Evolutionary conservation across 2,329 filamentous ascomycete species (phyloP), one percentile per base, ranked within the genome.

Genomic region (Claviceps purpurea): DNA sequence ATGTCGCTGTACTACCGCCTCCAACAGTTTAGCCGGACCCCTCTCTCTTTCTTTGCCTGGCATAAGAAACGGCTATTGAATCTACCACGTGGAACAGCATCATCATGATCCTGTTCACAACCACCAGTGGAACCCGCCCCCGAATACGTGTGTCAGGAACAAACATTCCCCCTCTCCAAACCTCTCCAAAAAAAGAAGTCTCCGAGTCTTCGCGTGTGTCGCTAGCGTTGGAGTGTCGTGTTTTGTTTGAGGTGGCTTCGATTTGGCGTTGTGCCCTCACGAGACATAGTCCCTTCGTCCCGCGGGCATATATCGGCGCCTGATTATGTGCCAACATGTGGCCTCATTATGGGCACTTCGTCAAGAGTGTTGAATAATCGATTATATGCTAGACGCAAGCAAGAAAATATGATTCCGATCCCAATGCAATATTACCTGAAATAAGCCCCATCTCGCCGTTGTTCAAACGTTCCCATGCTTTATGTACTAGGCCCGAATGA

Each of bases 351-450:
- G 40, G 41, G 13, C 40, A 50, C 37, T 43, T 50, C 50, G 24
- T 51, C 50, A 45, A 30, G 7, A n/a, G 46, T 52, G 11, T 50
- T 54, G 48, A 38, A 60, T 52, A 53, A 55, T 57, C 52, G 56
- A 64, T 61, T 63, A 62, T 61, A 64, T 64, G 61, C 60, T 60
- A 60, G 57, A 61, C 57, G 58, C 53, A 57, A 61, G 56, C 52
- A 58, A 58, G 47, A 61, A 54, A 52, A 57, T 58, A 52, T 11
- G 59, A 58, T 45, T 50, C 64, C 64, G 61, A 62, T 65, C 67
- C 67, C 68, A 68, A 73, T 73, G 72, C 71, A 70, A 67, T 70
- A 71, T 70, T 71, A 71, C 68, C 68, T 72, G 66, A 70, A 70
- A 67, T 68, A 63, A 54, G 59, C 56, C 59, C 55, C 56, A 59